Percentiles rank a stretch among this genome's conserved stretches.
phyloP scores from a whole-genome alignment of 1,139 yeast genomes.

The Candida sanyaensis region DNA sequence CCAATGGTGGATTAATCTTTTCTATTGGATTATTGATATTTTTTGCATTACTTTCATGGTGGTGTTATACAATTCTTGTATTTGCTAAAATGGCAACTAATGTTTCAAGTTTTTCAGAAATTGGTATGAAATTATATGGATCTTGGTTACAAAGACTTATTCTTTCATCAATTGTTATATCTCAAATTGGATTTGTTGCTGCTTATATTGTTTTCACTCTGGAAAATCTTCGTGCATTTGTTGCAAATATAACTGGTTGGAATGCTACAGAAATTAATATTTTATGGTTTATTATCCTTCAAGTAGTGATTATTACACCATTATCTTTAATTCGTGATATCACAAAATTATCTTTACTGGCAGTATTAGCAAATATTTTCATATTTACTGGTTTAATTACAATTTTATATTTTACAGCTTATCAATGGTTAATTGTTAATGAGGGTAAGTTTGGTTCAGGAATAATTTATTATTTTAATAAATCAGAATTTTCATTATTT shows the following conservation, averaged over 20 bases:
- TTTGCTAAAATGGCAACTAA: constrained; percentile 57
- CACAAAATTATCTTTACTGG: constrained; percentile 84
- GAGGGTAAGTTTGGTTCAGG: constrained; percentile 46
- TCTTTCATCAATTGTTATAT: constrained; percentile 73
- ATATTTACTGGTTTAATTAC: constrained; percentile 83
- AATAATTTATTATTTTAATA: constrained; percentile 58
- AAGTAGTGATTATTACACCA: constrained; percentile 73
- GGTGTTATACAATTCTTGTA: constrained; percentile 81
- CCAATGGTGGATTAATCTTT: constrained; percentile 86
- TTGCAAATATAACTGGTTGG: constrained; percentile 45
- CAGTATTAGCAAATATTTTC: constrained; percentile 84
- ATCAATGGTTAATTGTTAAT: constrained; percentile 44
- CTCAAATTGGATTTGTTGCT: constrained; percentile 93
- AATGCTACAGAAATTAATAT: constrained; percentile 29
- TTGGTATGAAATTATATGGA: constrained; percentile 79
- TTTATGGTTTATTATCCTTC: constrained; percentile 59
- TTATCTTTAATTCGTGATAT: constrained; percentile 85
- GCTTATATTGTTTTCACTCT: constrained; percentile 94
- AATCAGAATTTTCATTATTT: constrained; percentile 74
- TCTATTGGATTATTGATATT: constrained; percentile 60
- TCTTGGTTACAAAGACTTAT: constrained; percentile 67
- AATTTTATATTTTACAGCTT: constrained; percentile 69
- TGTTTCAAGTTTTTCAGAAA: constrained; percentile 84
- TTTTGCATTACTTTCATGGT: constrained; percentile 78
- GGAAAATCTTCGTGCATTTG: constrained; percentile 73